These are phyloP conservation scores for Gossypium laxum DNA, from an alignment of 441 rosid genomes.

Conservation along the genomic window DNA sequence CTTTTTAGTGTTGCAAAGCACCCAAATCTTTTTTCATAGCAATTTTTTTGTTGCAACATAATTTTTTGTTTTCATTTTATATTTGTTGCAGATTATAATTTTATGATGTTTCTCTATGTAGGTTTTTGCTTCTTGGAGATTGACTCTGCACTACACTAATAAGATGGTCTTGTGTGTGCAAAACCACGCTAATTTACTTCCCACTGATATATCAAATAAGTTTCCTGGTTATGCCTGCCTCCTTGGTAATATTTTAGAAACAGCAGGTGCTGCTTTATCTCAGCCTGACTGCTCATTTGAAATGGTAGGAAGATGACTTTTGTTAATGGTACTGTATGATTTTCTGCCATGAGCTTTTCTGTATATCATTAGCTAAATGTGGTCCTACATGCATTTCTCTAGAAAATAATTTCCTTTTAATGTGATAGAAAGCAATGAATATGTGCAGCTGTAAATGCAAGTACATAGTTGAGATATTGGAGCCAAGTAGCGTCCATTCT, in stretches of 20 bases:
- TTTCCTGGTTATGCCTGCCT: conserved; percentile 83
- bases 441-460: neutral
- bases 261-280: conserved; percentile 65
- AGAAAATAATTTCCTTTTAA: neutral
- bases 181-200: conserved; percentile 49
- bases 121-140: conserved; percentile 57
- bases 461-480: neutral
- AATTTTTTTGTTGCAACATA: neutral
- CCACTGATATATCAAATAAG: conserved; percentile 46
- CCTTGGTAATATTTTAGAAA: conserved; percentile 79
- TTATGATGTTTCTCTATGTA: conserved; percentile 26
- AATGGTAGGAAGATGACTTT: conserved; percentile 38
- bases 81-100: conserved; percentile 16
- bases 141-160: conserved; percentile 62
- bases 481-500: neutral
- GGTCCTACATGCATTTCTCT: neutral
- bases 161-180: conserved; percentile 62
- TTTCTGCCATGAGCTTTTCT: neutral
- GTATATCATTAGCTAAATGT: neutral
- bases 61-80: conserved; percentile 5
- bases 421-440: neutral
- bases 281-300: conserved; percentile 73
- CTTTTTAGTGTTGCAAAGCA: too few species aligned
- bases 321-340: neutral
- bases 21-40: neutral